phyloP scores from a whole-genome alignment of 2,329 filamentous ascomycete species.

The Didymella arachidicola region DNA sequence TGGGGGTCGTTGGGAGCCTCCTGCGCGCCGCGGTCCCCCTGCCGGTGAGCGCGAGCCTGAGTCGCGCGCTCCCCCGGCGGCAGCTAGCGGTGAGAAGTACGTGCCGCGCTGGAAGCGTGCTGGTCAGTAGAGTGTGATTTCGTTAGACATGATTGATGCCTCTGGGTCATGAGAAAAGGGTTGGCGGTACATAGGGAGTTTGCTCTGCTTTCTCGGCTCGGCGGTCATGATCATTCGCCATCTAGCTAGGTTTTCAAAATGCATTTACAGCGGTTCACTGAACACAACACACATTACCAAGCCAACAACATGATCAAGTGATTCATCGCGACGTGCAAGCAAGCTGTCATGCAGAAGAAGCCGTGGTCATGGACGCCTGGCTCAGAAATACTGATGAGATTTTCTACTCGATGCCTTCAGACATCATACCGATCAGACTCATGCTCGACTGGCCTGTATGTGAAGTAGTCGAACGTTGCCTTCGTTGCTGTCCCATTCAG shows the following conservation, averaged over 20 bases:
- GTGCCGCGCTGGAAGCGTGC: constrained; percentile 49
- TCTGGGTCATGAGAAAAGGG: constrained; percentile 22
- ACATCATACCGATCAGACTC: constrained; percentile 45
- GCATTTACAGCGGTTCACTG: constrained; percentile 18
- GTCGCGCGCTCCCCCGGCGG: constrained; percentile 34
- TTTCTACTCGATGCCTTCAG: neutral
- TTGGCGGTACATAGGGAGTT: constrained; percentile 20
- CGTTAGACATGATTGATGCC: constrained; percentile 24
- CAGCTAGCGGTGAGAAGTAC: constrained; percentile 50
- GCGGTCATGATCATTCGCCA: constrained; percentile 16
- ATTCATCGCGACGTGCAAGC: neutral
- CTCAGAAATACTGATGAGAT: neutral
- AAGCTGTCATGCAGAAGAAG: neutral
- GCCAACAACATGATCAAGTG: neutral
- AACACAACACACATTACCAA: neutral
- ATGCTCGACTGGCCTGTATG: constrained; percentile 41
- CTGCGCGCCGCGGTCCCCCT: constrained; percentile 34
- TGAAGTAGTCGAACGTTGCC: constrained; percentile 46
- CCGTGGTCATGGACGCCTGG: neutral
- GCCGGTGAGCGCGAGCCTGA: constrained; percentile 37
- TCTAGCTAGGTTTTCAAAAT: constrained; percentile 17
- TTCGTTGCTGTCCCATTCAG: constrained; percentile 39
- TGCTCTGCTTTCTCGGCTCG: constrained; percentile 21
- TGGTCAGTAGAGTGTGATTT: constrained; percentile 22
- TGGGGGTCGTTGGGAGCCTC: constrained; percentile 42